A percentile compares a stretch with the other conserved stretches of the same genome.
phyloP scores from a whole-genome alignment of 1,139 yeast genomes.

The Saccharomyces pastorianus region DNA sequence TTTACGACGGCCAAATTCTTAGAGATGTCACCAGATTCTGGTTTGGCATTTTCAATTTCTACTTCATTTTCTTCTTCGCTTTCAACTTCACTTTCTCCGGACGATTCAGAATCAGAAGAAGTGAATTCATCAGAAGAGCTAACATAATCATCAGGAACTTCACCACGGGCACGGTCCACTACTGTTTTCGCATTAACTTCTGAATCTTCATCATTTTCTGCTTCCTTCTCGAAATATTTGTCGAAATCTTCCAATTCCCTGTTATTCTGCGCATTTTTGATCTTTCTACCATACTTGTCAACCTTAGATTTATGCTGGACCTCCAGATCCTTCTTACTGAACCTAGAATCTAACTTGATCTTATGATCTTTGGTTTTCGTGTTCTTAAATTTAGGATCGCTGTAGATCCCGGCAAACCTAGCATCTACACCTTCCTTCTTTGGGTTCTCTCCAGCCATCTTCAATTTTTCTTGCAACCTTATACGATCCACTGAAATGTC shows the following conservation, averaged over 20 bases:
- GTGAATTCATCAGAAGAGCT: slow-evolving; percentile 37
- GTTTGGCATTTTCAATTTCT: slow-evolving; percentile 50
- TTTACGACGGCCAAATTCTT: slow-evolving; percentile 82
- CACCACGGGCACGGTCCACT: slow-evolving; percentile 68
- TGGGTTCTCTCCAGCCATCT: background rate
- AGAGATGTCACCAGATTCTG: slow-evolving; percentile 83
- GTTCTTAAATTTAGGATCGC: slow-evolving; percentile 79
- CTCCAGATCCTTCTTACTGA: slow-evolving; percentile 62
- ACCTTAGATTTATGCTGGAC: slow-evolving; percentile 51
- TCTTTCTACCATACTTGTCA: slow-evolving; percentile 79
- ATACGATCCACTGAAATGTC: background rate
- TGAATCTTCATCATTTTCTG: slow-evolving; percentile 23
- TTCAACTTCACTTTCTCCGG: slow-evolving; percentile 31
- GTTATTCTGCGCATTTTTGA: slow-evolving; percentile 38
- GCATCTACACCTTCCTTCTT: slow-evolving; percentile 43
- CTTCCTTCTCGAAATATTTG: slow-evolving; percentile 44
- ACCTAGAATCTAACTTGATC: slow-evolving; percentile 80
- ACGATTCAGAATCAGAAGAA: slow-evolving; percentile 37
- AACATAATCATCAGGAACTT: slow-evolving; percentile 36
- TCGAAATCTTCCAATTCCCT: slow-evolving; percentile 47
- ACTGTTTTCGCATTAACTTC: slow-evolving; percentile 17
- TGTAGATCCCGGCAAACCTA: slow-evolving; percentile 71
- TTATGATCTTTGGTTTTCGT: slow-evolving; percentile 65
- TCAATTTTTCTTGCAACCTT: background rate
- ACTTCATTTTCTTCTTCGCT: slow-evolving; percentile 39